These are phyloP conservation scores for Cornus kousa DNA, from an alignment of 148 eudicot species.

Conservation along the genomic window DNA sequence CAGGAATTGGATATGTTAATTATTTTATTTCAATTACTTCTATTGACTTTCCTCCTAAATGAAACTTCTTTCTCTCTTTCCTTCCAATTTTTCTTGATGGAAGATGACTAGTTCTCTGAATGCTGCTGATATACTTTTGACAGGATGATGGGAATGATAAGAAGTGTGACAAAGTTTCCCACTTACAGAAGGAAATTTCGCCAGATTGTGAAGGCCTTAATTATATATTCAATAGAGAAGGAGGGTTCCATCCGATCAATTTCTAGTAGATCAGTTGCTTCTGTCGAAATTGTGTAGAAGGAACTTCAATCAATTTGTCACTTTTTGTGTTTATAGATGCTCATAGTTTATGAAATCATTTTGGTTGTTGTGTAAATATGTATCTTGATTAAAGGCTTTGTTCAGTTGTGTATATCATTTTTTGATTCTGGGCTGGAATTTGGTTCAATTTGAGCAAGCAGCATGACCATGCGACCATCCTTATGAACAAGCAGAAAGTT, in stretches of 20 bases:
- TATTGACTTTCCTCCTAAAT: too few relatives aligned
- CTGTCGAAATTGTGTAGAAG: constrained; percentile 29
- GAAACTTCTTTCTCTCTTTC: not conserved
- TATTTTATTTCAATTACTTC: too few relatives aligned
- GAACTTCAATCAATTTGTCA: not conserved
- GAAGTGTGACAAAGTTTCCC: constrained; percentile 77
- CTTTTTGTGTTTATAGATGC: not conserved
- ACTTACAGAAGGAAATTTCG: constrained; percentile 73
- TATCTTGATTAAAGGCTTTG: not conserved
- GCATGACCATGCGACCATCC: too few relatives aligned
- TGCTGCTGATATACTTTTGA: constrained; percentile 4
- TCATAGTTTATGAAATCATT: not conserved
- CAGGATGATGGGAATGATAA: constrained; percentile 76
- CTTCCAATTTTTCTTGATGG: not conserved
- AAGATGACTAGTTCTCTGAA: not conserved
- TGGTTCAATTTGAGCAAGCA: too few relatives aligned
- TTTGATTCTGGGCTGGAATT: not conserved
- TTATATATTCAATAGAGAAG: constrained; percentile 36
- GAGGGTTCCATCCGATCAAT: constrained; percentile 43
- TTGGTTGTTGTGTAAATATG: not conserved
- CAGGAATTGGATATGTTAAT: not conserved
- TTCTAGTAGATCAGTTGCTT: constrained; percentile 39
- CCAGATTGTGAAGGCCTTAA: constrained; percentile 58
- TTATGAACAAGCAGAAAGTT: too few relatives aligned
- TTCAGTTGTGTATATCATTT: not conserved